Percentiles rank a stretch among this genome's conserved stretches.
Evolutionary conservation across 768 basidiomycete genomes (phyloP).

Genomic region (Lentinula edodes): DNA sequence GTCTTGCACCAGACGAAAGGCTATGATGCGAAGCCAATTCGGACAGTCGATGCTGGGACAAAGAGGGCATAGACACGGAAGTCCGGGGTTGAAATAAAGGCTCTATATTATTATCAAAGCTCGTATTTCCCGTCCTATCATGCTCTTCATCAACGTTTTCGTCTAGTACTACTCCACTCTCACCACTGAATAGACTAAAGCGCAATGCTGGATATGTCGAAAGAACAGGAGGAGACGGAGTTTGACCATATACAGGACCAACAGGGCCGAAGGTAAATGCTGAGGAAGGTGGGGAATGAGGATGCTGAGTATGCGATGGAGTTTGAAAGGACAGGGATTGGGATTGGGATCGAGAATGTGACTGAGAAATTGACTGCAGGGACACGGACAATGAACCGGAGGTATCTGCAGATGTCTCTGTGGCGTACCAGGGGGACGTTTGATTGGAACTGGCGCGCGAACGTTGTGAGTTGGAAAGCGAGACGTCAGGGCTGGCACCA

Average conservation of each 20-base stretch:
- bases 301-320: background rate
- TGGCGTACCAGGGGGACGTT: background rate
- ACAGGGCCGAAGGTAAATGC: conserved; percentile 4
- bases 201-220: background rate
- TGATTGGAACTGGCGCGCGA: conserved; percentile 1
- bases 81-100: background rate
- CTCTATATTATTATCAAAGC: background rate
- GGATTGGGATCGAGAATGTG: conserved; percentile 3
- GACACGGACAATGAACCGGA: background rate
- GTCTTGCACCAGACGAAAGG: background rate
- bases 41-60: background rate
- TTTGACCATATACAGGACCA: background rate
- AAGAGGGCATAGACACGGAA: conserved; percentile 2
- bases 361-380: background rate
- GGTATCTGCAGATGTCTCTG: background rate
- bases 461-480: conserved; percentile 4
- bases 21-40: background rate
- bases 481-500: conserved; percentile 1
- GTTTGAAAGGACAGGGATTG: background rate
- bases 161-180: background rate
- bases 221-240: background rate
- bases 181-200: background rate
- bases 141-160: background rate
- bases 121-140: background rate
- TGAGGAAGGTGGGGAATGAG: background rate